Percentiles rank a stretch among this genome's conserved stretches.
Evolutionary conservation across 495 filamentous ascomycete species (phyloP).

Genomic region (Zalerion maritima): DNA sequence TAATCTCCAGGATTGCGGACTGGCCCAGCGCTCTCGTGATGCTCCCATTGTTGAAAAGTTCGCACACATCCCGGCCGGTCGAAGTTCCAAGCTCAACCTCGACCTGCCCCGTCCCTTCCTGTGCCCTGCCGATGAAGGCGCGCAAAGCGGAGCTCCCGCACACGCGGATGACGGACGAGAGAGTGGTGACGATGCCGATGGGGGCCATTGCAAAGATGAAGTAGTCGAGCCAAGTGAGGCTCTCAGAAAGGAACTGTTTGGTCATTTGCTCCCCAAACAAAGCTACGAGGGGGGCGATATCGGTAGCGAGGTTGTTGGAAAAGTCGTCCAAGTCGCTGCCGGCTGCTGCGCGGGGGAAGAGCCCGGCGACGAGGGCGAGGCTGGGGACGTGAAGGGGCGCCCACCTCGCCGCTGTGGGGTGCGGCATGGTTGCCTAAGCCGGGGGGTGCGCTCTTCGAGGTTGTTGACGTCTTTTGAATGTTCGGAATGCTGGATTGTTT

Average conservation of each 20-base stretch:
- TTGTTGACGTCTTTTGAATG: too few relatives aligned
- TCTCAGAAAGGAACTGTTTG: conserved; percentile 38
- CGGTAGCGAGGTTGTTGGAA: conserved; percentile 32
- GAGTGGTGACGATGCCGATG: conserved; percentile 33
- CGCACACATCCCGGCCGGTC: conserved; percentile 19
- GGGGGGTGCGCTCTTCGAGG: too few relatives aligned
- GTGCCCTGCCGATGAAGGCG: conserved; percentile 33
- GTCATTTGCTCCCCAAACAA: conserved; percentile 36
- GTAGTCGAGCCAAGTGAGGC: conserved; percentile 25
- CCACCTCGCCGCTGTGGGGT: too few relatives aligned
- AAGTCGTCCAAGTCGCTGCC: conserved; percentile 40
- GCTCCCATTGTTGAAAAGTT: conserved; percentile 30
- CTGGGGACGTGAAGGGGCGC: too few relatives aligned
- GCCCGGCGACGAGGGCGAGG: too few relatives aligned
- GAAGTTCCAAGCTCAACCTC: conserved; percentile 22
- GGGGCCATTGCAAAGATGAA: conserved; percentile 34
- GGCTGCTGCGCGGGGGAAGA: too few relatives aligned
- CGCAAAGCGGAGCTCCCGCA: conserved; percentile 28
- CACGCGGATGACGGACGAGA: conserved; percentile 34
- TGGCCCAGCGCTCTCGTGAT: conserved; percentile 15
- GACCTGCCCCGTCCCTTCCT: conserved; percentile 21
- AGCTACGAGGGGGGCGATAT: conserved; percentile 22
- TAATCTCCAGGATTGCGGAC: conserved; percentile 19
- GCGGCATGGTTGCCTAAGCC: too few relatives aligned
- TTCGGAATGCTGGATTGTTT: too few relatives aligned